Evolutionary conservation across 306 rosid species (phyloP).

Genomic region (Prosopis cineraria): DNA sequence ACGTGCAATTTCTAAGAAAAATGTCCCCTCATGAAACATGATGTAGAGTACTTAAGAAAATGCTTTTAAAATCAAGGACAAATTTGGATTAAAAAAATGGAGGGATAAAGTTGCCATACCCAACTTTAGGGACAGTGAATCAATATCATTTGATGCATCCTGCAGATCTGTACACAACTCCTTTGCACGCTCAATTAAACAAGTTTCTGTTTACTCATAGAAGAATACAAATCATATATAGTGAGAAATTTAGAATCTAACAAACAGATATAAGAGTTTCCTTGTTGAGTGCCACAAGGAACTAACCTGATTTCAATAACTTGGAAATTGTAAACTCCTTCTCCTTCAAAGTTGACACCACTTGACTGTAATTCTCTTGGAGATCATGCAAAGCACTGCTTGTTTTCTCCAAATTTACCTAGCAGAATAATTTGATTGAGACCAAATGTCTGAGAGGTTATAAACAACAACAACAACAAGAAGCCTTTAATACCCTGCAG

Average conservation of each 20-base stretch:
- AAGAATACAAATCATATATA: constrained; percentile 24
- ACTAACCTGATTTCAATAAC: constrained; percentile 68
- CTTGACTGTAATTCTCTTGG: constrained; percentile 60
- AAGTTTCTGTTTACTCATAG: constrained; percentile 57
- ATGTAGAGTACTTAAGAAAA: too few relatives aligned
- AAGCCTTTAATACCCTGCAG: constrained; percentile 53
- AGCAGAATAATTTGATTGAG: constrained; percentile 30
- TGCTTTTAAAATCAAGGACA: too few relatives aligned
- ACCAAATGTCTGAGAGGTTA: constrained; percentile 6
- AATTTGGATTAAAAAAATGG: too few relatives aligned
- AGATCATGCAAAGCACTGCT: constrained; percentile 67
- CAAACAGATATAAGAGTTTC: not conserved
- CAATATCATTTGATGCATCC: constrained; percentile 71
- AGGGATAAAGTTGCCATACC: constrained; percentile 51
- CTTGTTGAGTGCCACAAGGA: constrained; percentile 3
- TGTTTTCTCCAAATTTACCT: constrained; percentile 65
- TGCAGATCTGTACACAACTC: constrained; percentile 69
- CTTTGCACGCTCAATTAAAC: constrained; percentile 75
- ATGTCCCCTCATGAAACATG: too few relatives aligned
- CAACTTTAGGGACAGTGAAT: constrained; percentile 58
- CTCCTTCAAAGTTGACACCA: constrained; percentile 65
- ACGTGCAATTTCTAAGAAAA: too few relatives aligned
- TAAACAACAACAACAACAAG: constrained; percentile 9
- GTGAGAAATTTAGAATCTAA: constrained; percentile 28
- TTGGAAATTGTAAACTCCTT: constrained; percentile 76